Percentiles rank a stretch among this genome's conserved stretches.
These are phyloP conservation scores for Dendrothele bispora DNA, from an alignment of 768 basidiomycete species.

Conservation along the genomic window DNA sequence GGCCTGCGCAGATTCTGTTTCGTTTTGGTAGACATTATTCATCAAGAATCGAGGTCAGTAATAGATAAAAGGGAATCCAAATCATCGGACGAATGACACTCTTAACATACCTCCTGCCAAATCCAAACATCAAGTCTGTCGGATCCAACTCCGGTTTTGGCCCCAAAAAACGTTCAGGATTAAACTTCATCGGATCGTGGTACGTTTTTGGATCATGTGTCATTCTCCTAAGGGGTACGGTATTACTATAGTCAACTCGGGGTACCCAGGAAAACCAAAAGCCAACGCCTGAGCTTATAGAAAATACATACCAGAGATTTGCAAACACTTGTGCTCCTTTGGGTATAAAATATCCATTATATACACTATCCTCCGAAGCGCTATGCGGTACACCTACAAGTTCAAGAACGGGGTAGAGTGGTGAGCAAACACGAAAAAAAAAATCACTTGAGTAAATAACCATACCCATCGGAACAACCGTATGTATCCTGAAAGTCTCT, in stretches of 20 bases:
- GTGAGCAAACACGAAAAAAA: no score
- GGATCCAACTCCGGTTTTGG: constrained; percentile 54
- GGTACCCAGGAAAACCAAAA: constrained; percentile 10
- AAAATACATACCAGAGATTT: constrained; percentile 50
- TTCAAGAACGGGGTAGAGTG: constrained; percentile 6
- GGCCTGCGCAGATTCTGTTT: no score
- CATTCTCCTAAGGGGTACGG: no score
- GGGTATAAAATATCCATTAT: constrained; percentile 62
- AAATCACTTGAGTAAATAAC: constrained; percentile 1
- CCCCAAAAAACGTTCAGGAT: constrained; percentile 61
- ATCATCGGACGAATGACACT: background rate
- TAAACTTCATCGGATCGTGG: constrained; percentile 52
- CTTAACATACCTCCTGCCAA: constrained; percentile 62
- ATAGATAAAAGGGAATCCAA: no score
- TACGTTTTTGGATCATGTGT: constrained; percentile 57
- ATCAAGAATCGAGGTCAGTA: constrained; percentile 4
- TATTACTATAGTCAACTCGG: constrained; percentile 7
- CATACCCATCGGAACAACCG: constrained; percentile 45
- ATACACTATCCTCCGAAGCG: constrained; percentile 55
- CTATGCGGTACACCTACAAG: constrained; percentile 52
- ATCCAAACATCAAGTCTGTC: constrained; percentile 64
- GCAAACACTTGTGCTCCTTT: constrained; percentile 53
- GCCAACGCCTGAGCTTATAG: no score
- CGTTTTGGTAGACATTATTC: no score
- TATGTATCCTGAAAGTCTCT: constrained; percentile 56